Percentiles rank a stretch among this genome's conserved stretches.
Conservation (phyloP, 306 rosid species). For the Prunus mongolica region DNA sequence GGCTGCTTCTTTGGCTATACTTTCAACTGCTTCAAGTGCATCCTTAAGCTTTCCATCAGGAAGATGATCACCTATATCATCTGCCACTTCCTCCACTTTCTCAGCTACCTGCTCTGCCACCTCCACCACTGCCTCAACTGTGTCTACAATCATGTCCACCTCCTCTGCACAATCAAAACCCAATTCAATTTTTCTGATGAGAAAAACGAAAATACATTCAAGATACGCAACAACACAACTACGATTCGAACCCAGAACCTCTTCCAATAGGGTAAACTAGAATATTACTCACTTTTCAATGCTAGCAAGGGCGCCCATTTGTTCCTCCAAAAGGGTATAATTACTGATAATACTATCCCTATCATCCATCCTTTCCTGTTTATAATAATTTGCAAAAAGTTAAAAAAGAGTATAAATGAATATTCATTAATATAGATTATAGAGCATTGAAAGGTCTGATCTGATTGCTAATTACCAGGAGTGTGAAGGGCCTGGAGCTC, state of each 20-base stretch:
- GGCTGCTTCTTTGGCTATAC: slow-evolving; percentile 38
- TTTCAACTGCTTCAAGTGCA: slow-evolving; percentile 32
- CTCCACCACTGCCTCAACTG: slow-evolving; percentile 37
- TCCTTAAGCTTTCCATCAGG: slow-evolving; percentile 41
- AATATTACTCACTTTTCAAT: slow-evolving; percentile 38
- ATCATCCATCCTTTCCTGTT: slow-evolving; percentile 60
- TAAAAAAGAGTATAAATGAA: not conserved
- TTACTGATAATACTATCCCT: slow-evolving; percentile 39
- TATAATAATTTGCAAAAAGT: not conserved
- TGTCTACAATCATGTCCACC: slow-evolving; percentile 26
- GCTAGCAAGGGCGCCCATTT: slow-evolving; percentile 52
- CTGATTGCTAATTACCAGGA: slow-evolving; percentile 18
- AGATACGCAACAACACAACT: not conserved
- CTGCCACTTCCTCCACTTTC: slow-evolving; percentile 53
- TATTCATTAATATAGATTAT: too few relatives aligned
- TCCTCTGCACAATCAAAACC: slow-evolving; percentile 25
- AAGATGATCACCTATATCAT: slow-evolving; percentile 32
- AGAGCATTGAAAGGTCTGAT: not conserved
- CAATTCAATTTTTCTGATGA: not conserved
- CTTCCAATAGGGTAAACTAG: not conserved
- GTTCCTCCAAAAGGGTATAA: slow-evolving; percentile 40
- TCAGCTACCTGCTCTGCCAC: slow-evolving; percentile 60
- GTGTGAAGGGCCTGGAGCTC: slow-evolving; percentile 10
- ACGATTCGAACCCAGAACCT: not conserved
- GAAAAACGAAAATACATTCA: not conserved